Evolutionary conservation across 2,329 filamentous ascomycete genomes (phyloP).

Genomic region (Fusarium illudens): DNA sequence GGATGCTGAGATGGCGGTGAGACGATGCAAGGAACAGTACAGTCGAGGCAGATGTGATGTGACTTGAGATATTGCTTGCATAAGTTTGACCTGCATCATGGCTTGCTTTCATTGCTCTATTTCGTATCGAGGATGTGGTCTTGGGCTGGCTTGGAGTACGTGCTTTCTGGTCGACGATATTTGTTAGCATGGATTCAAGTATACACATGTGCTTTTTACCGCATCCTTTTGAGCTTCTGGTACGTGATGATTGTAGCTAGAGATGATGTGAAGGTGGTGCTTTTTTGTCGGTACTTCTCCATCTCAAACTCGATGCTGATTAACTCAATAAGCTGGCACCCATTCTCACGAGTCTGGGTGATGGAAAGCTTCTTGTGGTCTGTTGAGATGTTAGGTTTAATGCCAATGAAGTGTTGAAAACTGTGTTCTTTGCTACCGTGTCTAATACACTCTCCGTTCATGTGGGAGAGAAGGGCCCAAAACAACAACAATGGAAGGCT

Average conservation of each 20-base stretch:
- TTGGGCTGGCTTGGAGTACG: not conserved
- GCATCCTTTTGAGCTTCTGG: not conserved
- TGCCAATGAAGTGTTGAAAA: not conserved
- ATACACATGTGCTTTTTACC: not conserved
- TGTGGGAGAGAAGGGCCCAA: not conserved
- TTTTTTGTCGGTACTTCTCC: too few relatives aligned
- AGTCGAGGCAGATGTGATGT: not conserved
- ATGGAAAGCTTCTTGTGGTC: not conserved
- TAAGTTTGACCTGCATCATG: not conserved
- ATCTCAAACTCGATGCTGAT: not conserved
- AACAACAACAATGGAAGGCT: not conserved
- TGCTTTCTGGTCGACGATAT: not conserved
- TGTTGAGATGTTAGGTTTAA: not conserved
- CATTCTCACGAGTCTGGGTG: not conserved
- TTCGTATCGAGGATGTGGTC: not conserved
- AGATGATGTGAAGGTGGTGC: not conserved
- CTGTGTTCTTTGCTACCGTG: not conserved
- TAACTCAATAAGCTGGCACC: not conserved
- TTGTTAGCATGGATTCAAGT: not conserved
- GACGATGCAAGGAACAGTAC: slow-evolving; percentile 12
- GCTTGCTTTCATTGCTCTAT: not conserved
- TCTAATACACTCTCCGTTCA: not conserved
- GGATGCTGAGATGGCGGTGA: slow-evolving; percentile 19
- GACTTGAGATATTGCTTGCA: not conserved
- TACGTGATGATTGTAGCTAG: not conserved